phyloP scores from a whole-genome alignment of 768 basidiomycete species.

The Roridomyces roridus region DNA sequence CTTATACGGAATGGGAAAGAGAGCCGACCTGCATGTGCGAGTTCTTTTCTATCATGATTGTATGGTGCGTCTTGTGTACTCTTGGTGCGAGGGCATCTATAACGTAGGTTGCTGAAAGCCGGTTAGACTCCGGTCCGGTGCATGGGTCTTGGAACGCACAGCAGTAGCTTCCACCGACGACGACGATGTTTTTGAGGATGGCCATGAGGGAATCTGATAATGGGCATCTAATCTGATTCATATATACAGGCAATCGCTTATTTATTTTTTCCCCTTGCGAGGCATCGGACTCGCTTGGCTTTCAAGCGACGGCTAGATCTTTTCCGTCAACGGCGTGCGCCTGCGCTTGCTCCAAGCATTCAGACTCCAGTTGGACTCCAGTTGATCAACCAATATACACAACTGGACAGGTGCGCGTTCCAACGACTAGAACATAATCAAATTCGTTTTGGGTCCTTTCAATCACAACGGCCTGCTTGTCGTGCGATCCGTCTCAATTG shows the following conservation, averaged over 20 bases:
- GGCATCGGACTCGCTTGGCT: no score
- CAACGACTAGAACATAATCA: no score
- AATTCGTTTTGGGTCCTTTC: no score
- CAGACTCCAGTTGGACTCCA: no score
- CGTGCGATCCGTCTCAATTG: no score
- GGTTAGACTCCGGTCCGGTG: background rate
- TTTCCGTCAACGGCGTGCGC: no score
- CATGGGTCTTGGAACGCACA: constrained; percentile 17
- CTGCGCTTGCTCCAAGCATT: no score
- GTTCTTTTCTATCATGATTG: constrained; percentile 38
- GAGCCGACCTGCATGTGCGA: constrained; percentile 31
- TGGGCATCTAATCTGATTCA: background rate
- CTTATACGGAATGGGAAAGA: background rate
- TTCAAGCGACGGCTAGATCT: no score
- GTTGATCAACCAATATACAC: no score
- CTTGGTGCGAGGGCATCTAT: constrained; percentile 23
- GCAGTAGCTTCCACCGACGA: constrained; percentile 40
- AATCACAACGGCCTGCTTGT: no score
- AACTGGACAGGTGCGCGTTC: no score
- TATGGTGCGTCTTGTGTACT: constrained; percentile 28
- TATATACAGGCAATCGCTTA: background rate
- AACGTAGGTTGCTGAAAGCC: constrained; percentile 17
- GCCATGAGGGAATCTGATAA: background rate
- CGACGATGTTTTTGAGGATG: constrained; percentile 26
- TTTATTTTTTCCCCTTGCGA: no score